Evolutionary conservation across 805 yeast species (phyloP), one percentile per base, ranked within the genome.

Genomic region (Tetrapisispora taiwanensis): DNA sequence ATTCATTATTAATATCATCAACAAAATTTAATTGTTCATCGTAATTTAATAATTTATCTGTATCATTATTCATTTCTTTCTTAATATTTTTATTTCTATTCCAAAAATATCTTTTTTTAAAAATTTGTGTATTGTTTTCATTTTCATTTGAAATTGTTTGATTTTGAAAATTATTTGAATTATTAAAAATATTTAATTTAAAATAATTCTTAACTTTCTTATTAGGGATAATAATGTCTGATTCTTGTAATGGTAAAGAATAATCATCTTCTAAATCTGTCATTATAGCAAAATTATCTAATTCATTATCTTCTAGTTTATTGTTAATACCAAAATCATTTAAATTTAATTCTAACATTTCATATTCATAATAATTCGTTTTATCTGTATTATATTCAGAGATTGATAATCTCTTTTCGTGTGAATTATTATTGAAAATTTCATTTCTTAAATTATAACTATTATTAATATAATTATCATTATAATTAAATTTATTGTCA

Each of bases 291-390:
- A 30, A 18, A 20, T 15, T 30, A 27, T 36, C 41, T 7, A 26
- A 38, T 32, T 37, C 44, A 22, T 17, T 26, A 10, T 28, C 42
- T 20, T 27, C 17, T 3, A 24, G 32, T n/a, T 31, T 37, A 30
- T 30, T 32, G 22, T 42, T 26, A 10, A 37, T 39, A 4, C 34
- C 43, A 33, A 31, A 36, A 9, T 34, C 33, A 18, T 43, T 44
- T 12, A 37, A 37, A 30, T 44, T 37, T 41, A 60, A 58, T 28
- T 37, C 40, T 18, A 37, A 18, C 26, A 9, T 37, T 46, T 59
- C 65, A 48, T 56, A 59, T 44, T 60, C 65, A 45, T 54, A 56
- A 45, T 56, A 60, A 22, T 53, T 55, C 4, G 60, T 53, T 30
- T 54, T 53, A 39, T 56, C 55, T 24, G 50, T 48, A 43, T 57